Base-by-base conservation (phyloP, 208 protist genomes). In the Polymyxa betae region DNA sequence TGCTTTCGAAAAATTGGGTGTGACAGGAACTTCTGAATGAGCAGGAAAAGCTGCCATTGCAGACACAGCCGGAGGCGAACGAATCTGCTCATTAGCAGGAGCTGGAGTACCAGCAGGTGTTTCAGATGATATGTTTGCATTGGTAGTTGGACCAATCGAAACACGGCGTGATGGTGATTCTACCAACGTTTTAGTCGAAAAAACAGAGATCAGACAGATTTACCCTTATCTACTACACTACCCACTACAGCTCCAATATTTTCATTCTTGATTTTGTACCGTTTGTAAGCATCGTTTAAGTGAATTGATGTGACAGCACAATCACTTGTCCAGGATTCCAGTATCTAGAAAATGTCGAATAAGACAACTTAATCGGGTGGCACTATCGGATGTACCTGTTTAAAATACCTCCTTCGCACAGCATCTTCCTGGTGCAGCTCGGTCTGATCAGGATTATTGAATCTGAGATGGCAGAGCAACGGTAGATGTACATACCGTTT, bases 271-370 rank as follows among this genome's bases (percentile, higher is more conserved):
- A 43, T n/a, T 82, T 82, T 82, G 72, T 82, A 82, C 40, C 72
- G 72, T n/a, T 82, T 82, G 72, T 82, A 82, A 5, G 72, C 72
- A 82, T 82, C 72, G n/a, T 82, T 82, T 5, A 82, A 20, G n/a
- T 82, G 72, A n/a, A 82, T 82, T 5, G 40, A 45, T 35, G 72
- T 82, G 35, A 82, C 72, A n/a, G 35, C 72, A n/a, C 72, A 82
- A 16, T 82, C 72, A 12, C 12, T 43, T 43, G 72, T 5, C 72
- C 72, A 82, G n/a, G 16, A 45, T 82, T 82, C 72, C n/a, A 82
- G 72, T 43, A 82, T n/a, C 72, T 82, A 82, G 5, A 5, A 43
- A 40, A 82, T 24, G 24, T 38, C 35, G 72, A 5, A 43, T 82
- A 5, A 43, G 72, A 35, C 72, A 20, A 82, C 12, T 35, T 5